A percentile compares a stretch with the other conserved stretches of the same genome.
Conservation (phyloP, 1,139 yeast species). For the Hyphopichia wangnamkhiaoensis region DNA sequence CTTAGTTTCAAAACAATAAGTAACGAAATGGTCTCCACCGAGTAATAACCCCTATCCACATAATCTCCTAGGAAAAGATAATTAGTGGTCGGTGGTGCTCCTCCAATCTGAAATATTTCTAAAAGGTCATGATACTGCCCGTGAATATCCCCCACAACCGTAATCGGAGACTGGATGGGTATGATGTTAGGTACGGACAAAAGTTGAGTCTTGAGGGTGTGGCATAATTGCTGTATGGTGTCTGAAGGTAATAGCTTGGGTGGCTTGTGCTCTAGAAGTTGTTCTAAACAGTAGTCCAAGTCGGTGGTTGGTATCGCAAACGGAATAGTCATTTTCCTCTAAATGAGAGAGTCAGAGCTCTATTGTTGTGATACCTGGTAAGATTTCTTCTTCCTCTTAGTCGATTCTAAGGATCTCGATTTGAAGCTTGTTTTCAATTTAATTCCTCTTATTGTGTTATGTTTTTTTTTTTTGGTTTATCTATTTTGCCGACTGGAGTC, state of each 20-base stretch:
- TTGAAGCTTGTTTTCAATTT: no score
- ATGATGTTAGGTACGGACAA: slow-evolving; percentile 67
- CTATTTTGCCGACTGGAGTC: no score
- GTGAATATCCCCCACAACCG: slow-evolving; percentile 98
- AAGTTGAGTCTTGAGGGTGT: slow-evolving; percentile 41
- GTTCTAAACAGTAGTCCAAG: slow-evolving; percentile 48
- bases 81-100: slow-evolving; percentile 90
- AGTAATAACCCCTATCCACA: slow-evolving; percentile 85
- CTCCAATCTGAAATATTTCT: slow-evolving; percentile 92
- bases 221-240: slow-evolving; percentile 45
- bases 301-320: slow-evolving; percentile 36
- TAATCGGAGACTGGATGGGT: slow-evolving; percentile 79
- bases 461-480: no score
- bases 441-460: no score
- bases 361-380: no score
- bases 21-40: slow-evolving; percentile 87
- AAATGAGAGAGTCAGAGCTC: no score
- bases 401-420: no score
- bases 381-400: no score
- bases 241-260: slow-evolving; percentile 45
- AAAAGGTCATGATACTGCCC: slow-evolving; percentile 94
- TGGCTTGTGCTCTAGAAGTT: slow-evolving; percentile 44
- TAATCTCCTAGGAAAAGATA: slow-evolving; percentile 92
- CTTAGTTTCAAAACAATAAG: slow-evolving; percentile 82
- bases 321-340: slow-evolving; percentile 34